Percentiles rank a stretch among this genome's conserved stretches.
These are phyloP conservation scores for Fusarium xylarioides DNA, from an alignment of 2,329 filamentous ascomycete species.

Conservation along the genomic window DNA sequence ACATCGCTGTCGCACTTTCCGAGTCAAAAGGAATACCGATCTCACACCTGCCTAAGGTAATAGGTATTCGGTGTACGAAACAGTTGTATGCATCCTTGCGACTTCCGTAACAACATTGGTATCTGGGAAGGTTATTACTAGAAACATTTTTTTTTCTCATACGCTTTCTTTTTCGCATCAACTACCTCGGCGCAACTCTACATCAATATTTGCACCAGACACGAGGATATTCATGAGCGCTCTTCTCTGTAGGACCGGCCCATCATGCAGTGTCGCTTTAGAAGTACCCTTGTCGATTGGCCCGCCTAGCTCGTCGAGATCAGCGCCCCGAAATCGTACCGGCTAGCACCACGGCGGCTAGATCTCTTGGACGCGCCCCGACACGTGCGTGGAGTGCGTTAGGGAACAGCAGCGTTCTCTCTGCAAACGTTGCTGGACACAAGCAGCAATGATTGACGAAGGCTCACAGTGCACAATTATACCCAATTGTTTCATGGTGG, in stretches of 20 bases:
- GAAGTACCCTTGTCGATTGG: conserved; percentile 14
- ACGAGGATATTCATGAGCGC: background rate
- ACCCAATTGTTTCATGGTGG: conserved; percentile 24
- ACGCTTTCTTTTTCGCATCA: background rate
- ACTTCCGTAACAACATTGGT: background rate
- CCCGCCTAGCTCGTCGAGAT: conserved; percentile 22
- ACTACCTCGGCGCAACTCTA: background rate
- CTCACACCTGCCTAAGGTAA: background rate
- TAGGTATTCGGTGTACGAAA: background rate
- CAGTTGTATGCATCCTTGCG: background rate
- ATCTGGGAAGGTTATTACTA: background rate
- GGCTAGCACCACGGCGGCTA: conserved; percentile 20
- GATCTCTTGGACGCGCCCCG: conserved; percentile 20
- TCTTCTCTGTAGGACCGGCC: background rate
- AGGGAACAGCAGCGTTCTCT: conserved; percentile 1
- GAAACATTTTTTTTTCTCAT: background rate
- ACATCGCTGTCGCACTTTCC: background rate
- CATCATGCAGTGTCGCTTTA: background rate
- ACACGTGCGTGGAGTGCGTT: conserved; percentile 13
- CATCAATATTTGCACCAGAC: background rate
- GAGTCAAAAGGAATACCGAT: background rate
- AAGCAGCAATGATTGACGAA: conserved; percentile 32
- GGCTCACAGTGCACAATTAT: conserved; percentile 7
- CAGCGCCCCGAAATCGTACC: conserved; percentile 17
- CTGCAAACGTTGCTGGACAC: conserved; percentile 12